Base-by-base conservation (phyloP, 768 basidiomycete species). In the Pleurotus platypus region DNA sequence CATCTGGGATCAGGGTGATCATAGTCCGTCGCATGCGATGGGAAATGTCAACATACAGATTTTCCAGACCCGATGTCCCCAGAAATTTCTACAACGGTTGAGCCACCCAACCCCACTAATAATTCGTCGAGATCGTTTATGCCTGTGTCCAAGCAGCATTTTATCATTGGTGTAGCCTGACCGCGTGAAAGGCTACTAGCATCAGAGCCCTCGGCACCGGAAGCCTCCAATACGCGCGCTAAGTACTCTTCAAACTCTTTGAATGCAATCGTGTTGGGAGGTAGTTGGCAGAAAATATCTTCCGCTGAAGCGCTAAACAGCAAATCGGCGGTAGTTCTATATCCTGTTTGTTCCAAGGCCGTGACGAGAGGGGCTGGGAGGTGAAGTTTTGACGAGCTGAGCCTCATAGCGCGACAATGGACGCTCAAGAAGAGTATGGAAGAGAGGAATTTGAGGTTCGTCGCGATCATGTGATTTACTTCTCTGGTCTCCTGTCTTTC, bases 61-160 rank as follows among this genome's bases (percentile, higher is more conserved):
- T 89, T 91, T 35, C 88, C 89, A 12, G 84, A 81, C 5, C 73
- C 76, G 64, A 69, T 77, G 16, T 83, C 80, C 8, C 90, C 90
- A 26, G 88, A 85, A 38, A 92, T 74, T 63, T 92, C 89, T 49
- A 89, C 72, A 12, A 92, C 74, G 20, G 76, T 75, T 46, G 76
- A 71, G 16, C 73, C 71, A n/a, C 74, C 74, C 51, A 87, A 75
- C 0, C 80, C 80, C 22, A 66, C 67, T 16, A 89, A 70, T 9
- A 89, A 65, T 11, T 64, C 65, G 63, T 90, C 87, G 22, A 89
- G 69, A 46, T 74, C 72, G 3, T 65, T 66, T 2, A 85, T 65
- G 11, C 84, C 84, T 46, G 65, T 72, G 63, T 62, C 30, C 76
- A 62, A 16, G 61, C 60, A 22, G 62, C 56, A 22, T 57, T 2